A percentile compares a stretch with the other conserved stretches of the same genome.
phyloP scores from a whole-genome alignment of 768 basidiomycete species.

The Lactarius indigo region DNA sequence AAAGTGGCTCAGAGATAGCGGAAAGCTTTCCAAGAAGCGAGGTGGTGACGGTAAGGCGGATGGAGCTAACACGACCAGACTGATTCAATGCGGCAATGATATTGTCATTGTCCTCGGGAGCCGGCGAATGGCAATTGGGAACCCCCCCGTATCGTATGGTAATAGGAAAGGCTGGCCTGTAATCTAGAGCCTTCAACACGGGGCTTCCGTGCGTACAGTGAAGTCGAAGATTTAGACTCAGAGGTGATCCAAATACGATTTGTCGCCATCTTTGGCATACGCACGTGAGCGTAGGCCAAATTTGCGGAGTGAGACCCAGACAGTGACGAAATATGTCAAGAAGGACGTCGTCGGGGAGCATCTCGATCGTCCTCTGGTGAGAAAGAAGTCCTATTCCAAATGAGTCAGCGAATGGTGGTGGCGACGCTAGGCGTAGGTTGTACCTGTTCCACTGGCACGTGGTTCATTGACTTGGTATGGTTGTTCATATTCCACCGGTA shows the following conservation, averaged over 20 bases:
- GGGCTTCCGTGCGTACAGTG: too few relatives aligned
- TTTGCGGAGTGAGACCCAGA: background rate
- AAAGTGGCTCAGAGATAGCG: background rate
- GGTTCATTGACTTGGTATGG: too few relatives aligned
- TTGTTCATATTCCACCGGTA: too few relatives aligned
- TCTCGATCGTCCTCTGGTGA: background rate
- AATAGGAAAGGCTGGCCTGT: background rate
- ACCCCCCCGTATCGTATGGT: background rate
- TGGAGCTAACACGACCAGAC: background rate
- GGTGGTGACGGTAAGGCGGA: background rate
- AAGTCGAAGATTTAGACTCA: background rate
- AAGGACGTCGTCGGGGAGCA: background rate
- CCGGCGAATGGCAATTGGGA: background rate
- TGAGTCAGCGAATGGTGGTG: background rate
- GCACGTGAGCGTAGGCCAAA: background rate
- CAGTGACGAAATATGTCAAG: background rate
- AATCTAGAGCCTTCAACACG: background rate
- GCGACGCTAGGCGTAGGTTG: background rate
- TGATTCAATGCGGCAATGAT: background rate
- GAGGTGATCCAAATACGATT: background rate
- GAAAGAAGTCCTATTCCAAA: background rate
- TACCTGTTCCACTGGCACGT: too few relatives aligned
- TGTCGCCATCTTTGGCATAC: background rate
- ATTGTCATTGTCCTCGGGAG: background rate
- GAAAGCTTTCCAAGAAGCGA: background rate